These are phyloP conservation scores for Saturnispora gosingensis DNA, from an alignment of 805 yeast species.

Conservation along the genomic window DNA sequence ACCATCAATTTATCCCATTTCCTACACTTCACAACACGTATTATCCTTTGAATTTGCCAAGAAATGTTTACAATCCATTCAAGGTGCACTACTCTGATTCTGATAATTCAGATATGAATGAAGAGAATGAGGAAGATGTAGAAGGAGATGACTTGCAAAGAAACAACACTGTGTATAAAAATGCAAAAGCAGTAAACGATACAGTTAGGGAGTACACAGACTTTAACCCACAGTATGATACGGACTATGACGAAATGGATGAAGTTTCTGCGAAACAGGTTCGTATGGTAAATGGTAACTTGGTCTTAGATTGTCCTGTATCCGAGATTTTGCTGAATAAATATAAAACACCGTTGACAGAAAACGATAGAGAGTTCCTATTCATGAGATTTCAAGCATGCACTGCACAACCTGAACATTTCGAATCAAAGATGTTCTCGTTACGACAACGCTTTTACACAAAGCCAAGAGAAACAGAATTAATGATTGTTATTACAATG, in stretches of 20 bases:
- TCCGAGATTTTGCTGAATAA: constrained; percentile 54
- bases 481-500: constrained; percentile 79
- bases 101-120: neutral
- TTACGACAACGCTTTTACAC: constrained; percentile 73
- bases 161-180: constrained; percentile 10
- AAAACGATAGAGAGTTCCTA: constrained; percentile 50
- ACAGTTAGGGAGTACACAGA: constrained; percentile 11
- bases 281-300: constrained; percentile 59
- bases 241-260: constrained; percentile 2
- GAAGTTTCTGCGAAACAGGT: constrained; percentile 32
- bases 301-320: constrained; percentile 83
- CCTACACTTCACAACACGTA: constrained; percentile 27
- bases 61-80: constrained; percentile 25
- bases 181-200: constrained; percentile 13
- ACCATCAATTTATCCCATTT: constrained; percentile 27
- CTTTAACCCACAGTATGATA: constrained; percentile 3
- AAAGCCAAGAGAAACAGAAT: constrained; percentile 75
- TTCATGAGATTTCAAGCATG: constrained; percentile 92
- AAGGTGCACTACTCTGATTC: constrained; percentile 16
- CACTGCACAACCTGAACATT: constrained; percentile 81
- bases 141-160: neutral
- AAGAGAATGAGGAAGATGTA: constrained; percentile 2
- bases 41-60: constrained; percentile 26
- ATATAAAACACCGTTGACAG: constrained; percentile 38
- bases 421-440: constrained; percentile 53